Base-by-base conservation (phyloP, 768 basidiomycete species). In the Rhizopogon vinicolor region DNA sequence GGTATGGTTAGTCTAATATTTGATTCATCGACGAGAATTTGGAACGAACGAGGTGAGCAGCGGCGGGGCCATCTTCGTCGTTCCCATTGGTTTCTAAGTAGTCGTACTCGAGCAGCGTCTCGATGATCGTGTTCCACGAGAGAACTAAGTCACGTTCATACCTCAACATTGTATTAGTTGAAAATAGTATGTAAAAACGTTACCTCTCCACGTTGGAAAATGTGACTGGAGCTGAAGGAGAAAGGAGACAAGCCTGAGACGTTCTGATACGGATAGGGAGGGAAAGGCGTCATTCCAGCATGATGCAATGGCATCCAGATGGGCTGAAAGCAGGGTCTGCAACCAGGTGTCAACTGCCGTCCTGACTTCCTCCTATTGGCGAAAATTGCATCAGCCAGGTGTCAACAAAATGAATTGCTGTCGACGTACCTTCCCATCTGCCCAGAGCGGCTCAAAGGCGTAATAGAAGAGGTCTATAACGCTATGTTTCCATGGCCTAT, bases 161-260 rank as follows among this genome's bases (percentile, higher is more conserved):
- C 33, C 12, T 54, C 13, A 22, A 44, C 53, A 22, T 22, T 22
- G 22, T 22, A 22, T 9, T 22, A 41, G 16, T 19, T 31, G 52
- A 22, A 44, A 53, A 51, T 29, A 52, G 33, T 8, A 45, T 16
- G 10, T 16, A 35, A 5, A n/a, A 25, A 5, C 52, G 67, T 51
- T 60, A 87, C 88, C 75, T 78, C 75, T 74, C 89, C 89, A 91
- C 13, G 60, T 66, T 16, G 86, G 78, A 67, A 89, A 86, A 68
- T 87, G 79, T 0, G 86, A 75, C n/a, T 75, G 82, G 29, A 91
- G 75, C 61, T 86, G 86, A 31, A 82, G 76, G 16, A 90, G 71
- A 68, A 90, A 91, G 8, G 77, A 74, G 14, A 83, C 72, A 10
- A 91, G 73, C 50, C 75, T 79, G 35, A 80, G 69, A 14, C 85